These are phyloP conservation scores for Beauveria asiatica DNA, from an alignment of 2,329 filamentous ascomycete species.

Conservation along the genomic window DNA sequence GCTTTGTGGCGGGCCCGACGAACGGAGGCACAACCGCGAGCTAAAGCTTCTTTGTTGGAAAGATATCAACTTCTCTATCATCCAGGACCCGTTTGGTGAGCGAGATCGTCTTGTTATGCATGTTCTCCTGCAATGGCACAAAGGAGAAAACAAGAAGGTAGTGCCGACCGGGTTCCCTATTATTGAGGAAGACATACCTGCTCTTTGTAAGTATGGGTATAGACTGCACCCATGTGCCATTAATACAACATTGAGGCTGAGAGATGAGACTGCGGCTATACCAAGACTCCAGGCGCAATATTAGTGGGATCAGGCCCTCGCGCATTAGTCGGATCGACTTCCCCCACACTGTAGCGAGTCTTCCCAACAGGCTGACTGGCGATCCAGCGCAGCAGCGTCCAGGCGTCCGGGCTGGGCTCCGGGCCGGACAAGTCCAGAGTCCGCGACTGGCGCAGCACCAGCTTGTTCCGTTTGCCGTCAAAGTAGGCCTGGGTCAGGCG, in stretches of 20 bases:
- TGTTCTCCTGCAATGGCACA: no score
- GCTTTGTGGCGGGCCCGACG: no score
- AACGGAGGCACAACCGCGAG: no score
- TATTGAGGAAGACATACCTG: no score
- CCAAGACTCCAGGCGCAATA: neutral
- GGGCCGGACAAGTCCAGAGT: neutral
- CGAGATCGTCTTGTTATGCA: no score
- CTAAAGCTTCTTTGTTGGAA: no score
- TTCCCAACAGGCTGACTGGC: neutral
- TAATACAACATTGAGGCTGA: neutral
- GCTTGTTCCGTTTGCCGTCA: neutral
- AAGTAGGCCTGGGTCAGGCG: constrained; percentile 2
- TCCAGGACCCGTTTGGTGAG: no score
- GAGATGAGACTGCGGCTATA: neutral
- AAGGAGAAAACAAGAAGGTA: no score
- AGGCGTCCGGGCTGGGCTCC: neutral
- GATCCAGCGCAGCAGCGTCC: constrained; percentile 2
- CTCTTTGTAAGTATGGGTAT: neutral
- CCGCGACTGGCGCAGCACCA: constrained; percentile 2
- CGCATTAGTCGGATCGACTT: neutral
- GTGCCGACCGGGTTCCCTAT: no score
- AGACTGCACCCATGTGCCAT: neutral
- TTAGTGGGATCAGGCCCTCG: neutral
- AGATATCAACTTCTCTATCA: no score
- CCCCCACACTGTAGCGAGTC: neutral